Evolutionary conservation across 495 filamentous ascomycete species (phyloP), one percentile per base, ranked within the genome.

Genomic region (Opeltia flavorubescens): DNA sequence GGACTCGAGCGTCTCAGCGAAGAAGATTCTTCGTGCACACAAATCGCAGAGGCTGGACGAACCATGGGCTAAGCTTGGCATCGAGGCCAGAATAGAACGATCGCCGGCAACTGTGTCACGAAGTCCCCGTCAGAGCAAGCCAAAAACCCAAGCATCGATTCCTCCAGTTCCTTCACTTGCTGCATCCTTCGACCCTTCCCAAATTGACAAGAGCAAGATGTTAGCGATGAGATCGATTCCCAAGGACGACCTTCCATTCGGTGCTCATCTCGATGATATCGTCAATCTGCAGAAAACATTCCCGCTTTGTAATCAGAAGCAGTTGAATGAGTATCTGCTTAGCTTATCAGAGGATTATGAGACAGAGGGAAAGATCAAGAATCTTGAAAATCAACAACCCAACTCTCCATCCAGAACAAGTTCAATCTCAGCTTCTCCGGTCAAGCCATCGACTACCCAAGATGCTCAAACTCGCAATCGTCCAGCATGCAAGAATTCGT

Each of bases 231-330:
- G 53, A 11, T 48, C 49, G n/a, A 29, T 29, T 33, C 47, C 29
- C 7, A 46, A 49, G 35, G 39, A 39, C 21, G 28, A 49, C 21
- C 26, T 30, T 21, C 41, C 49, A 3, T 55, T 55, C 34, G 52
- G 40, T 4, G 26, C 46, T 8, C 25, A 42, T 44, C 46, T 45
- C 4, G 52, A 55, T 8, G 52, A 55, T 12, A 45, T 55, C 7
- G 34, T 44, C 33, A 55, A 51, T 18, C 42, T 55, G n/a, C 49
- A 46, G 21, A 55, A 51, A 21, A 17, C 9, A 24, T 52, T 27
- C 31, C 45, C 50, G 8, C 11, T 15, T n/a, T 21, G 25, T 8
- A 27, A 20, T 2, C 36, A 52, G 15, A 30, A 24, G 17, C 27
- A 49, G 18, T 17, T 52, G 18, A 23, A 34, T 21, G n/a, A 42